Base-by-base conservation (phyloP, 768 basidiomycete species). In the Filobasidium wieringae region DNA sequence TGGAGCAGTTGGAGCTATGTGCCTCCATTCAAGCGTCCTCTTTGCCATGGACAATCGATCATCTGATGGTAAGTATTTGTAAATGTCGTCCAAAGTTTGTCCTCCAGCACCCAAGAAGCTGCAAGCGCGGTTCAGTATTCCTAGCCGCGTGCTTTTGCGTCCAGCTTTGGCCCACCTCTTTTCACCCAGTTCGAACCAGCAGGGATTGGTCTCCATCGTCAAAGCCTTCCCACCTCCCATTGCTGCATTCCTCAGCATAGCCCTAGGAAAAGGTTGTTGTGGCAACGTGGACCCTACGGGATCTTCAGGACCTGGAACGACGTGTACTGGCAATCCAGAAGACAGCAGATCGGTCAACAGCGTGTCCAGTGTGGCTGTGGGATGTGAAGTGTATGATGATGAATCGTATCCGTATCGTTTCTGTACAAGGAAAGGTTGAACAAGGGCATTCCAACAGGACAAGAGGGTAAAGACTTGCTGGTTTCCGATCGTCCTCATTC, bases 1-100 rank as follows among this genome's bases (percentile, higher is more conserved):
- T 27, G 95, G 95, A 26, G 93, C 93, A 7, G 95, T 97, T 3
- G 95, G 95, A n/a, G 95, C 91, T 72, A 95, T 82, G 76, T 97
- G 93, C 58, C 91, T 78, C 95, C 93, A 99, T 65, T 79, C 81
- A 32, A 99, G 78, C 11, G 90, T 92, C 39, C 84, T 78, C 66
- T 83, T 80, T 9, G 88, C 80, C 59, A 96, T 79, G 2, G 80
- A 80, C 32, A 93, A 70, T 37, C 85, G 79, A n/a, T 85, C 85
- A 57, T 80, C 78, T 9, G 62, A 60, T 26, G 76, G 74, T 39
- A 97, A 77, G 74, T 99, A 99, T 71, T 89, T 92, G 80, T 82
- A 89, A 76, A 97, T 85, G 69, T 99, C 95, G 70, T 96, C 86
- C 22, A 97, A 68, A 5, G 91, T 86, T 72, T 99, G 95, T 5